Evolutionary conservation across 75 land plant species (phyloP), one percentile per base, ranked within the genome.

Genomic region (Selaginella tamariscina): DNA sequence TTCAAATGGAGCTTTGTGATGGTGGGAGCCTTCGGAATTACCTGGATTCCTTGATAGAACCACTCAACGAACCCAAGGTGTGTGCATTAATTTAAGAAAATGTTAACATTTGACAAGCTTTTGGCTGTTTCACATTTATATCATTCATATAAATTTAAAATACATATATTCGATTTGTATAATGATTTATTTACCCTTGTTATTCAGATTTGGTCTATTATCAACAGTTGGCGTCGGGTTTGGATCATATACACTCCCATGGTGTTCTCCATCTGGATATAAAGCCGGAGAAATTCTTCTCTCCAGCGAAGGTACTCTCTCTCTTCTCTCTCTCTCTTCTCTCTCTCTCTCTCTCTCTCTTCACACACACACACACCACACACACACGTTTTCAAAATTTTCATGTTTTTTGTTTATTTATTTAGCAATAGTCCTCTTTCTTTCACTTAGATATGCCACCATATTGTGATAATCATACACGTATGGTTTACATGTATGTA

Each of bases 241-340:
- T 74, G 28, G 71, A 70, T 9, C 73, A 74, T 29, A 74, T 74
- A 29, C 76, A 74, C 30, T 31, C 31, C 24, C 65, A 69, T 18
- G 76, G 76, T 32, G 76, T 74, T 13, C 72, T 74, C n/a, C 76
- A 74, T 60, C 76, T 74, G 2, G 76, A 74, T 39, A 74, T 74
- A 9, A 74, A 74, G 32, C 76, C 76, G 21, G 76, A 74, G 24
- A 74, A 74, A 74, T 74, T 20, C 60, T 74, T 69, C 30, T 74
- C 33, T 69, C 54, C 33, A 39, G 73, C 33, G 57, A 74, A 5
- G 15, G 49, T 39, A 15, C 5, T 5, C 11, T 5, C n/a, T n/a
- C n/a, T n/a, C n/a, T n/a, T n/a, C n/a, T n/a, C n/a, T n/a, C n/a
- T 39, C 49, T 39, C 11, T 39, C 15, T 39, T 5, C 49, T 39